Evolutionary conservation across 2,329 filamentous ascomycete genomes (phyloP), one percentile per base, ranked within the genome.

Genomic region (Ceratocystis lukuohia): DNA sequence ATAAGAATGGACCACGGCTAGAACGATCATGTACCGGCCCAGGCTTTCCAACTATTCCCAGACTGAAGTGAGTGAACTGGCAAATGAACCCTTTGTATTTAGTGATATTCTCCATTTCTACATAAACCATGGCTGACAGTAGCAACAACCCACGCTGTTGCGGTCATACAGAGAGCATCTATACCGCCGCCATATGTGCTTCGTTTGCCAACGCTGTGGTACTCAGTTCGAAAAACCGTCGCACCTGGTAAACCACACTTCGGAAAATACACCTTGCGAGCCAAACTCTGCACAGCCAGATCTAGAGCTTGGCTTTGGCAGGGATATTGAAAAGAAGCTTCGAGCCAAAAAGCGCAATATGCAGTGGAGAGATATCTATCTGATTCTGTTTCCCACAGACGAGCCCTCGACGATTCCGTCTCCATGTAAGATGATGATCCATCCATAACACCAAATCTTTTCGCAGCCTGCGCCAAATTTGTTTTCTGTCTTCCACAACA

Each of bases 101-200:
- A 22, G 48, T 57, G 50, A 22, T 3, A 53, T 53, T 22, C 4
- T 53, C 17, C 46, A 22, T 48, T 7, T 10, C 3, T 45, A 5
- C n/a, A 62, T 4, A 1, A 15, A n/a, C 25, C 8, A 46, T n/a
- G 3, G 41, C n/a, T 44, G 25, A 30, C 41, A n/a, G 7, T 20
- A 20, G 2, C 12, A 17, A 28, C 1, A 62, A 62, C 20, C 41
- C 12, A 15, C 20, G 48, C 12, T 22, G 20, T 22, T 53, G 1
- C 2, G 22, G 37, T 30, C 7, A 28, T 25, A 12, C 50, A 68
- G 66, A 44, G 66, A 68, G 56, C 66, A 68, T 61, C 50, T 68
- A n/a, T 68, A 68, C 30, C 66, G 66, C 30, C 63, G 66, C 4
- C 66, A 68, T 30, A 65, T 65, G 59, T 63, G 64, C 59, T 66